phyloP scores from a whole-genome alignment of 2,329 filamentous ascomycete species.

The Talaromyces sp. region DNA sequence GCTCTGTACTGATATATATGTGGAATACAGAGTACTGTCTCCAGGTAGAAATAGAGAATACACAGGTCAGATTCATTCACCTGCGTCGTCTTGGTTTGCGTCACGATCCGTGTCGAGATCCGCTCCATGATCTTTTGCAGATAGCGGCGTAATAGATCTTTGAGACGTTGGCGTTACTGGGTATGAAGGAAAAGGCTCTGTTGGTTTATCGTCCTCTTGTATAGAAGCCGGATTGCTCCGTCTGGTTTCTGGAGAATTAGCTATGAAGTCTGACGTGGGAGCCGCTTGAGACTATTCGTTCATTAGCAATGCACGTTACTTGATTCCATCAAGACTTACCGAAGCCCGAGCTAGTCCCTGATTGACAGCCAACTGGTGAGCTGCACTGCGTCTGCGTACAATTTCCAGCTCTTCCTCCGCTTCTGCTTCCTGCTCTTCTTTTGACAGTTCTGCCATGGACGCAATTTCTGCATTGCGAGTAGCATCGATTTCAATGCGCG shows the following conservation, averaged over 20 bases:
- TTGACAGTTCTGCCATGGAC: constrained; percentile 54
- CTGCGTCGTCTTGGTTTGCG: neutral
- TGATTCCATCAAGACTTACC: constrained; percentile 25
- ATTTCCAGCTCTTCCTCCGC: constrained; percentile 56
- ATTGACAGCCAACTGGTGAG: constrained; percentile 53
- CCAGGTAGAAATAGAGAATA: too few relatives aligned
- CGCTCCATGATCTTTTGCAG: neutral
- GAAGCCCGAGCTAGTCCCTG: constrained; percentile 46
- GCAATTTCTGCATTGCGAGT: constrained; percentile 38
- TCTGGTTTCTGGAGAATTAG: constrained; percentile 3
- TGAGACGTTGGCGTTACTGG: constrained; percentile 22
- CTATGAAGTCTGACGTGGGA: constrained; percentile 2
- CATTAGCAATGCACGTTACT: neutral
- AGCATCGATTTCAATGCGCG: constrained; percentile 27
- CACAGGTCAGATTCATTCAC: neutral
- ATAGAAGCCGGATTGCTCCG: constrained; percentile 16
- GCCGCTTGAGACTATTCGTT: neutral
- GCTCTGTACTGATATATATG: neutral
- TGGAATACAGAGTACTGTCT: neutral
- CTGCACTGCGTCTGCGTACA: constrained; percentile 52
- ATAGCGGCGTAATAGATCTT: constrained; percentile 3
- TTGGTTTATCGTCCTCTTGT: constrained; percentile 21
- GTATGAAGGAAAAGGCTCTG: constrained; percentile 37
- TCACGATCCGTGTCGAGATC: neutral
- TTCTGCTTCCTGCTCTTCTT: constrained; percentile 55